phyloP scores from a whole-genome alignment of 2,329 filamentous ascomycete species.

The Colletotrichum sp. region DNA sequence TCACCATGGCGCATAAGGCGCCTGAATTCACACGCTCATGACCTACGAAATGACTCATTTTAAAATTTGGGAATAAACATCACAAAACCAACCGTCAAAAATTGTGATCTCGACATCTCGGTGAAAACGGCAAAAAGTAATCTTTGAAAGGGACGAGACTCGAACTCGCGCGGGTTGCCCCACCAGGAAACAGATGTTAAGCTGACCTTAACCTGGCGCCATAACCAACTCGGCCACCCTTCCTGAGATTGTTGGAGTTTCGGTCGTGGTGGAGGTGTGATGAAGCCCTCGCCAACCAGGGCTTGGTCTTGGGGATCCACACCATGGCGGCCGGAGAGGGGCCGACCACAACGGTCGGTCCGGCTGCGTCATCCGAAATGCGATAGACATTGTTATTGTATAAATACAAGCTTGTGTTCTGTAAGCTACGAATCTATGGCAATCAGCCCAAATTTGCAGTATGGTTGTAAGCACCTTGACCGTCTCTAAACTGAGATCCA shows the following conservation, averaged over 20 bases:
- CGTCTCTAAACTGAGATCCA: neutral
- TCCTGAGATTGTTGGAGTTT: neutral
- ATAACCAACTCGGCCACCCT: constrained; percentile 24
- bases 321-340: neutral
- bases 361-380: neutral
- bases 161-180: constrained; percentile 23
- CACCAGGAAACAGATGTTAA: constrained; percentile 24
- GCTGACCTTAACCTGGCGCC: constrained; percentile 23
- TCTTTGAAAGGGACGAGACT: constrained; percentile 17
- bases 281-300: neutral
- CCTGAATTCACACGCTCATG: neutral
- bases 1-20: neutral
- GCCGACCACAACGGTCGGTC: neutral
- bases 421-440: too few relatives aligned
- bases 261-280: neutral
- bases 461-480: too few relatives aligned
- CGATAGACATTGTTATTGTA: rapidly evolving
- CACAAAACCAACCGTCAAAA: neutral
- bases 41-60: neutral
- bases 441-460: too few relatives aligned
- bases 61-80: neutral
- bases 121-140: neutral
- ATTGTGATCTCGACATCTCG: too few relatives aligned
- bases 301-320: neutral
- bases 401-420: neutral